Evolutionary conservation across 371 early-diverging fungal genomes (phyloP), one percentile per base, ranked within the genome.

Genomic region (Apophysomyces ossiformis): DNA sequence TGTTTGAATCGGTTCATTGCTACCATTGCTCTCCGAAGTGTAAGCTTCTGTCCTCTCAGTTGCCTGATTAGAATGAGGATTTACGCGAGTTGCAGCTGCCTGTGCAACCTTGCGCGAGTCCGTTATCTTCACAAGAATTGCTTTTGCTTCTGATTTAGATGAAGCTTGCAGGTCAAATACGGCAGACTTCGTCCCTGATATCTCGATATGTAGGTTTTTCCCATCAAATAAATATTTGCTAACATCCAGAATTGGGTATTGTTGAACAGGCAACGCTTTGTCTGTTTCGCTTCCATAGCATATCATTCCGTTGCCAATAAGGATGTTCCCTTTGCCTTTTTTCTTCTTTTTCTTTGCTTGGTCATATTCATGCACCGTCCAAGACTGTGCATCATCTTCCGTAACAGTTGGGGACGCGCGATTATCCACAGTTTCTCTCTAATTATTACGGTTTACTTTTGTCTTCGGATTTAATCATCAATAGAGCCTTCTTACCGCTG

Each of bases 211-310:
- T 13, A 91, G 72, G 37, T 81, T 79, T 60, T 85, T 84, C 68
- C 83, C 87, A 46, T 90, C 89, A 37, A 65, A 58, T 16, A 83
- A 71, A 69, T 81, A 85, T 32, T 83, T 79, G 21, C 74, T 69
- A 9, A 90, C 80, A 62, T 90, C 86, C 37, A 78, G 67, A 60
- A 87, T 87, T 5, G 82, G 70, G 67, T 83, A 87, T 68, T 85
- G 86, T 59, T 84, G 87, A 26, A 88, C 88, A 63, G 89, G 86
- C 0, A 82, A 75, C 63, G 84, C 76, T 72, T 89, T 88, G 68
- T 90, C 90, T n/a, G 87, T 83, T 57, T 89, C 86, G 65, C 87
- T 88, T 44, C 85, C 89, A 67, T 87, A 87, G 18, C 84, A 79
- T 39, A 93, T 68, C 65, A 80, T 78, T n/a, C 78, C 70, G 63